A percentile compares a stretch with the other conserved stretches of the same genome.
These are phyloP conservation scores for Aspergillus alliaceus DNA, from an alignment of 2,329 filamentous ascomycete genomes.

Conservation along the genomic window DNA sequence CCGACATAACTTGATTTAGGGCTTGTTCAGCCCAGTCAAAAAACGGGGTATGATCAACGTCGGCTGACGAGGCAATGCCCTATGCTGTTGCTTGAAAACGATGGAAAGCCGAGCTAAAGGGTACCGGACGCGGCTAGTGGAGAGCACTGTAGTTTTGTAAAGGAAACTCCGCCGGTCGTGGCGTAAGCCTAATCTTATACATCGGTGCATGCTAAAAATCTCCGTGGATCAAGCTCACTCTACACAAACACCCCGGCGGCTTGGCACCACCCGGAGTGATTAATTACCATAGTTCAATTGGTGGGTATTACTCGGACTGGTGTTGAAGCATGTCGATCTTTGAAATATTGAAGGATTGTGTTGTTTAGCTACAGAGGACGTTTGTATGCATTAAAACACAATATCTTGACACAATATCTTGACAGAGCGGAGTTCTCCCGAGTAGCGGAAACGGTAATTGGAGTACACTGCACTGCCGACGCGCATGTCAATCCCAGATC, in stretches of 20 bases:
- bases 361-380: neutral
- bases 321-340: neutral
- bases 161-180: conserved; percentile 1
- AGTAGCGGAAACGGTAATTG: neutral
- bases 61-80: conserved; percentile 5
- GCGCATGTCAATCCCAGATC: neutral
- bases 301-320: neutral
- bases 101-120: neutral
- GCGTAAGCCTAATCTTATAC: neutral
- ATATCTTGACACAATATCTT: neutral
- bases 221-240: conserved; percentile 5
- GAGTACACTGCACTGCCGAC: neutral
- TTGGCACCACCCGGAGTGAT: conserved; percentile 5
- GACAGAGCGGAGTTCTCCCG: conserved; percentile 6
- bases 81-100: neutral
- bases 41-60: conserved; percentile 1
- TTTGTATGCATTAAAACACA: too few relatives aligned
- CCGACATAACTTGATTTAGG: neutral
- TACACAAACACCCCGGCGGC: conserved; percentile 7
- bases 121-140: neutral
- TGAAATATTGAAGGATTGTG: too few relatives aligned
- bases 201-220: neutral
- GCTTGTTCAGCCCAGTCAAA: neutral
- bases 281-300: neutral
- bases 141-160: neutral